Evolutionary conservation across 2,329 filamentous ascomycete genomes (phyloP).

Genomic region (Monosporascus sp.): DNA sequence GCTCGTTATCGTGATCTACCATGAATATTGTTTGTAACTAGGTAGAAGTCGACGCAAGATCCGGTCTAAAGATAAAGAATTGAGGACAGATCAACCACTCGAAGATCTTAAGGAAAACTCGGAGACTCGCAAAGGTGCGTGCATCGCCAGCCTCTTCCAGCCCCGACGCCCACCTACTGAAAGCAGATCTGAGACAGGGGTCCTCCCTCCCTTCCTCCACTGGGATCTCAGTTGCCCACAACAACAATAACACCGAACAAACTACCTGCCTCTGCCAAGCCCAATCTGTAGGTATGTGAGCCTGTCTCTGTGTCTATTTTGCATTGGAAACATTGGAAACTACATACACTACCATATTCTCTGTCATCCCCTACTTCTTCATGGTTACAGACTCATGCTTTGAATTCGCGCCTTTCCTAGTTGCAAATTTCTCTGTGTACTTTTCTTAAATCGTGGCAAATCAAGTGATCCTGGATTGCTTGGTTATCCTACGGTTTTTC

Average conservation of each 20-base stretch:
- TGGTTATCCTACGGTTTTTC: not conserved
- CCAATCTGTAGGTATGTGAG: not conserved
- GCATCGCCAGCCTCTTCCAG: not conserved
- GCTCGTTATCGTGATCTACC: no score
- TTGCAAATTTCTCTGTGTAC: not conserved
- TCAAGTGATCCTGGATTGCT: not conserved
- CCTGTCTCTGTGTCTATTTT: not conserved
- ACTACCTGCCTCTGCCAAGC: not conserved
- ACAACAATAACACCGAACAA: conserved; percentile 10
- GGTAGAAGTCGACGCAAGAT: not conserved
- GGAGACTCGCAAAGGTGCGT: not conserved
- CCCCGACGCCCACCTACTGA: not conserved
- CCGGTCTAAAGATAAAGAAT: not conserved
- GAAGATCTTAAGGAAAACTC: not conserved
- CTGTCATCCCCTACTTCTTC: not conserved
- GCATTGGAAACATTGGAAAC: not conserved
- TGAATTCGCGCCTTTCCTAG: not conserved
- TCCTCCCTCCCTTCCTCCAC: conserved; percentile 14
- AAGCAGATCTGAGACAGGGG: conserved; percentile 10
- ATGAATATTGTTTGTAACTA: no score
- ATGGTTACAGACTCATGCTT: not conserved
- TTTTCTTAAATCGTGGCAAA: not conserved
- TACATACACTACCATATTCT: not conserved
- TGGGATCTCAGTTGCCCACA: conserved; percentile 19
- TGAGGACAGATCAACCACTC: not conserved